Percentiles rank a stretch among this genome's conserved stretches.
Conservation (phyloP, 2,329 filamentous ascomycete genomes). For the Apiospora phragmitis region DNA sequence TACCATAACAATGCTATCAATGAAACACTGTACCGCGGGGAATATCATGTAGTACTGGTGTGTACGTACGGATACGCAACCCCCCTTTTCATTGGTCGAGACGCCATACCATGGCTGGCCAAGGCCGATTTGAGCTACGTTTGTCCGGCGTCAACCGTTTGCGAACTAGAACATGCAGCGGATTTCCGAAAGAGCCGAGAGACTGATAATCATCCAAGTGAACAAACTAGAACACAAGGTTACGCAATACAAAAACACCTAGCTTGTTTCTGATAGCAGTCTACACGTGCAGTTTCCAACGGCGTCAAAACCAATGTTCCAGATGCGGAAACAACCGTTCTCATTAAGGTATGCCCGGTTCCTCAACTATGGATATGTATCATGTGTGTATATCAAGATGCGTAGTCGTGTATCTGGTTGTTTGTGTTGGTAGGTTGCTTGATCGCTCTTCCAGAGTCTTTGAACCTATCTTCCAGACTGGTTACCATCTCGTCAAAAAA, state of each 20-base stretch:
- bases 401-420: background rate
- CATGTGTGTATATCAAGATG: background rate
- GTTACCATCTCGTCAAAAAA: too few relatives aligned
- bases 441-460: too few relatives aligned
- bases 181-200: background rate
- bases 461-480: too few relatives aligned
- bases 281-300: background rate
- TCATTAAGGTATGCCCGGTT: background rate
- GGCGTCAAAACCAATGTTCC: background rate
- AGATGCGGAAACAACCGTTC: background rate
- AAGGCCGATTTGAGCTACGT: background rate
- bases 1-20: background rate
- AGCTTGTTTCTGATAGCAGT: background rate
- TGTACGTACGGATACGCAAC: too few relatives aligned
- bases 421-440: background rate
- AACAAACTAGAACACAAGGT: background rate
- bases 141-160: conserved; percentile 1
- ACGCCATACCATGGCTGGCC: background rate
- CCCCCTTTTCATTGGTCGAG: background rate
- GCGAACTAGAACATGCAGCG: background rate
- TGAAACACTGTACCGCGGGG: background rate
- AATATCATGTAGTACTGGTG: background rate
- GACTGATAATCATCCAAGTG: background rate
- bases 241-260: background rate
- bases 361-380: background rate